Evolutionary conservation across 257 asterid species (phyloP).

Genomic region (Asclepias syriaca): DNA sequence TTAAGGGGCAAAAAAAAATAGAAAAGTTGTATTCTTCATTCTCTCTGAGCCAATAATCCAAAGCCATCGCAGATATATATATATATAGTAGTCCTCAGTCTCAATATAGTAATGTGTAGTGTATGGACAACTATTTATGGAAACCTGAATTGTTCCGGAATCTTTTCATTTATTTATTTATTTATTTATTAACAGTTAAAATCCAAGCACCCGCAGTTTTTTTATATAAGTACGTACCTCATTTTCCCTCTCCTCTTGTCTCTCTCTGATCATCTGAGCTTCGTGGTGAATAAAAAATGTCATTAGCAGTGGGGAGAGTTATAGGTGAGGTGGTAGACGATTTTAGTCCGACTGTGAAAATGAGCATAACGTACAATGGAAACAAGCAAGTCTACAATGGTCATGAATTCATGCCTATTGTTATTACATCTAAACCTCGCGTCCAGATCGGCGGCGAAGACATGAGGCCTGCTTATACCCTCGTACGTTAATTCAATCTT

Average conservation of each 20-base stretch:
- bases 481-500: slow-evolving; percentile 45
- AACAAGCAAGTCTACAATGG: slow-evolving; percentile 68
- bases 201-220: slow-evolving; percentile 13
- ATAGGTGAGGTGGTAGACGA: slow-evolving; percentile 77
- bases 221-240: background rate
- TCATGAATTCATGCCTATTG: slow-evolving; percentile 74
- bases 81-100: too few relatives aligned
- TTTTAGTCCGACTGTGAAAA: slow-evolving; percentile 58
- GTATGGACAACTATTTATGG: slow-evolving; percentile 20
- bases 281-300: too few relatives aligned
- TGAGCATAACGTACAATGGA: slow-evolving; percentile 43
- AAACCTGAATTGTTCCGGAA: slow-evolving; percentile 35
- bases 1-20: background rate
- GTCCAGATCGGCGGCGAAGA: slow-evolving; percentile 88
- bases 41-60: slow-evolving; percentile 39
- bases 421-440: slow-evolving; percentile 50
- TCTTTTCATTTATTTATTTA: slow-evolving; percentile 16
- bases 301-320: slow-evolving; percentile 57
- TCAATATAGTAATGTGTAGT: slow-evolving; percentile 6
- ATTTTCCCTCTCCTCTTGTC: too few relatives aligned
- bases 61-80: slow-evolving; percentile 13
- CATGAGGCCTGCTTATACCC: slow-evolving; percentile 80
- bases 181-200: slow-evolving; percentile 12
- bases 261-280: background rate
- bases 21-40: slow-evolving; percentile 46